A percentile compares a stretch with the other conserved stretches of the same genome.
Evolutionary conservation across 192 early-diverging fungal genomes (phyloP).

Genomic region (Podila verticillata): DNA sequence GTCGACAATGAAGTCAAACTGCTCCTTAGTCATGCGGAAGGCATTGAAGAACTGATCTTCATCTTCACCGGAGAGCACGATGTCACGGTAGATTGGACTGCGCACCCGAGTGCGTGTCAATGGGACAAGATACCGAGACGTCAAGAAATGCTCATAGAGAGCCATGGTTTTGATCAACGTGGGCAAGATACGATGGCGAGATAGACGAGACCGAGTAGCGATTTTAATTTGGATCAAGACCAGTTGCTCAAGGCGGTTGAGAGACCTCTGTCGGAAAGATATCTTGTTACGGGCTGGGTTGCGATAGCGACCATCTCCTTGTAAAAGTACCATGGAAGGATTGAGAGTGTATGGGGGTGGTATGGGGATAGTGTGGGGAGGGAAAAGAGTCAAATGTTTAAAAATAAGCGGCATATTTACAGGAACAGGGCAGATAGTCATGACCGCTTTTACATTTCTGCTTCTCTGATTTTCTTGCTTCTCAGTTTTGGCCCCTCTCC

Average conservation of each 20-base stretch:
- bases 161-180: not conserved
- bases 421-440: no score
- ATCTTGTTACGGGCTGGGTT: not conserved
- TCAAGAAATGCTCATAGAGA: not conserved
- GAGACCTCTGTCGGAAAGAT: not conserved
- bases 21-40: no score
- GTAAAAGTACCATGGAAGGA: not conserved
- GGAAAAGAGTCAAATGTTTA: no score
- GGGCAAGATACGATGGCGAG: not conserved
- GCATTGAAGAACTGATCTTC: no score
- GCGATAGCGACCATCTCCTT: not conserved
- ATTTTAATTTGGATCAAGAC: not conserved
- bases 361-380: not conserved
- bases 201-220: not conserved
- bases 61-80: no score
- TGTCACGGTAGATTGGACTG: no score
- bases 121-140: not conserved
- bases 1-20: slow-evolving; percentile 1
- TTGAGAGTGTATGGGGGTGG: not conserved
- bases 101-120: not conserved
- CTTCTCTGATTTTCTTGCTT: no score
- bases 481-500: no score
- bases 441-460: no score
- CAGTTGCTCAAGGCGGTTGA: not conserved
- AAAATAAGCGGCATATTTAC: no score